phyloP scores from a whole-genome alignment of 2,329 filamentous ascomycete genomes.

The Exophiala sideris region DNA sequence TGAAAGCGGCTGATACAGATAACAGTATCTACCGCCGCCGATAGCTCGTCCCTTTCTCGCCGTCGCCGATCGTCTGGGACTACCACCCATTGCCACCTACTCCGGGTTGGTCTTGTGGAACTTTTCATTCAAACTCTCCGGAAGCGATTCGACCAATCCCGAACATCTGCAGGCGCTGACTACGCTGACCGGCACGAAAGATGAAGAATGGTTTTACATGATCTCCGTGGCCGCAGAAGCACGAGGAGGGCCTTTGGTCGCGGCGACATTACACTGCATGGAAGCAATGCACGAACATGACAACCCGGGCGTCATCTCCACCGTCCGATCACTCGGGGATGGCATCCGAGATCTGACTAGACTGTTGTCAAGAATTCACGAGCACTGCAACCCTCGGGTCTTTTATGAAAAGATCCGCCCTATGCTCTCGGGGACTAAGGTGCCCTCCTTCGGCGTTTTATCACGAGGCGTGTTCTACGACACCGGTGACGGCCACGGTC shows the following conservation, averaged over 20 bases:
- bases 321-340: slow-evolving; percentile 15
- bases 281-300: slow-evolving; percentile 49
- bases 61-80: slow-evolving; percentile 35
- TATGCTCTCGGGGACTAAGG: slow-evolving; percentile 51
- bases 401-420: slow-evolving; percentile 54
- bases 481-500: slow-evolving; percentile 44
- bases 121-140: slow-evolving; percentile 23
- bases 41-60: slow-evolving; percentile 37
- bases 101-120: slow-evolving; percentile 42
- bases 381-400: slow-evolving; percentile 45
- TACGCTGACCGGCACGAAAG: slow-evolving; percentile 38
- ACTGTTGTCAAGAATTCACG: slow-evolving; percentile 51
- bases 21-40: slow-evolving; percentile 36
- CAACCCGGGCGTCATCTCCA: slow-evolving; percentile 38
- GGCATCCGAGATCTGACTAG: too few species aligned
- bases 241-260: slow-evolving; percentile 44
- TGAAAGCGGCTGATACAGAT: too few species aligned
- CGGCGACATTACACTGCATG: slow-evolving; percentile 46
- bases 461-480: slow-evolving; percentile 53
- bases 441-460: slow-evolving; percentile 50
- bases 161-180: slow-evolving; percentile 34
- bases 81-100: slow-evolving; percentile 41
- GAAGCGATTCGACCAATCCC: slow-evolving; percentile 34
- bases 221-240: slow-evolving; percentile 54
- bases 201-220: slow-evolving; percentile 48